Evolutionary conservation across 371 early-diverging fungal species (phyloP).

Genomic region (Apophysomyces variabilis): DNA sequence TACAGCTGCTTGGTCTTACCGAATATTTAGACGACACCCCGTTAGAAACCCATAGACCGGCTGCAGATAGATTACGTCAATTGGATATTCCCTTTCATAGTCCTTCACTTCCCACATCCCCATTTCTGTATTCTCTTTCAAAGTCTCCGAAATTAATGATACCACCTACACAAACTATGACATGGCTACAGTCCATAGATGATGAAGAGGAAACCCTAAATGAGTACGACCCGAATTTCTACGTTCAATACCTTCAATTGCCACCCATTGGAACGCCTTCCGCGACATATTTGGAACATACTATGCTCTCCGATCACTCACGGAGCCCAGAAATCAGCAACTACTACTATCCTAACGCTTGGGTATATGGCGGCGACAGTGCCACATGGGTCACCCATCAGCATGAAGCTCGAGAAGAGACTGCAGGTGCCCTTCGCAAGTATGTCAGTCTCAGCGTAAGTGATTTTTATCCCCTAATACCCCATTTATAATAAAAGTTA

Average conservation of each 20-base stretch:
- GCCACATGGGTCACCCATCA: neutral
- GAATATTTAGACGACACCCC: neutral
- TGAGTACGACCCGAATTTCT: neutral
- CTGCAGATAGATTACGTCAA: neutral
- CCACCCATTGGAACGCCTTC: constrained; percentile 4
- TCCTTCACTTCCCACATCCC: neutral
- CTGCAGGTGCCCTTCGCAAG: constrained; percentile 5
- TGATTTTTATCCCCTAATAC: neutral
- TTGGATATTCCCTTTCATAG: neutral
- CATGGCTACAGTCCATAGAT: neutral
- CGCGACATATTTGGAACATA: neutral
- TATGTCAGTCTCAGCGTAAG: constrained; percentile 47
- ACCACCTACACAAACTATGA: neutral
- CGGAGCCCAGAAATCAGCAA: neutral
- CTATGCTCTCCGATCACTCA: constrained; percentile 2
- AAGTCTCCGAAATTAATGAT: neutral
- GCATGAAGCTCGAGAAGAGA: neutral
- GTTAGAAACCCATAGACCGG: neutral
- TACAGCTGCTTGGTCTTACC: neutral
- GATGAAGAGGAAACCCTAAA: neutral
- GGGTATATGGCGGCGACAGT: neutral
- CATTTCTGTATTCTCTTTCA: neutral
- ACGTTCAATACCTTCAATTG: neutral
- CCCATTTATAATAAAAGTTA: constrained; percentile 1
- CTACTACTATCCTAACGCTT: neutral